These are phyloP conservation scores for Xylaria sp. DNA, from an alignment of 2,329 filamentous ascomycete genomes.

Conservation along the genomic window DNA sequence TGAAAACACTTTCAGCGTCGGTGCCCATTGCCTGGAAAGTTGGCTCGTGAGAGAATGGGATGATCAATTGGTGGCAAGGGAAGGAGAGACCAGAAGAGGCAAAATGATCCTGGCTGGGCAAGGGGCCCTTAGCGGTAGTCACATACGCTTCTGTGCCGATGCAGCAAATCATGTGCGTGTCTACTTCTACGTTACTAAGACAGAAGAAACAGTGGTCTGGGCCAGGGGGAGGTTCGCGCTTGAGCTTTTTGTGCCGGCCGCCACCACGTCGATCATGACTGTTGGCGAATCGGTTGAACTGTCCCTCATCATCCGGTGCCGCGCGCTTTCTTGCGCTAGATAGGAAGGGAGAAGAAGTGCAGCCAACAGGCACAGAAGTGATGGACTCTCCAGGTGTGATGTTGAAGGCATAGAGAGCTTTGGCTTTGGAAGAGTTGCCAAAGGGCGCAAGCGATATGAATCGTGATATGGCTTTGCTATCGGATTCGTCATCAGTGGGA, in stretches of 20 bases:
- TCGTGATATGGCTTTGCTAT: conserved; percentile 74
- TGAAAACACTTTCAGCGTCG: conserved; percentile 69
- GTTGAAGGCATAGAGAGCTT: conserved; percentile 81
- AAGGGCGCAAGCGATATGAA: conserved; percentile 90
- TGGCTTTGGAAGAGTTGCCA: conserved; percentile 80
- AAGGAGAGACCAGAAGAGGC: conserved; percentile 72
- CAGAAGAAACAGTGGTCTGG: conserved; percentile 95
- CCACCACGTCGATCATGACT: conserved; percentile 57
- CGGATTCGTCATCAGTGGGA: conserved; percentile 52
- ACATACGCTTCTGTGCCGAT: conserved; percentile 90
- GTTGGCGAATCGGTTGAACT: conserved; percentile 66
- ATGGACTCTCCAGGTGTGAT: conserved; percentile 72
- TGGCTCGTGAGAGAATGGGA: conserved; percentile 83
- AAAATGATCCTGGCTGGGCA: conserved; percentile 78
- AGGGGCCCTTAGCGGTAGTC: conserved; percentile 90
- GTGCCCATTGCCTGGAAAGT: conserved; percentile 75
- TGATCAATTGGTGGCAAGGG: conserved; percentile 89
- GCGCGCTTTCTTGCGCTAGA: conserved; percentile 65
- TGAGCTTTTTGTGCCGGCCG: conserved; percentile 58
- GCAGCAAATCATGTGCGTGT: conserved; percentile 87
- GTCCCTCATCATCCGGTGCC: conserved; percentile 54
- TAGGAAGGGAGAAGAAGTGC: conserved; percentile 79
- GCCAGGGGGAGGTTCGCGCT: conserved; percentile 65
- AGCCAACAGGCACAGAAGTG: conserved; percentile 71
- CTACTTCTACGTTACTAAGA: conserved; percentile 84